Base-by-base conservation (phyloP, 176 grass and related monocot species). In the Phragmites australis region DNA sequence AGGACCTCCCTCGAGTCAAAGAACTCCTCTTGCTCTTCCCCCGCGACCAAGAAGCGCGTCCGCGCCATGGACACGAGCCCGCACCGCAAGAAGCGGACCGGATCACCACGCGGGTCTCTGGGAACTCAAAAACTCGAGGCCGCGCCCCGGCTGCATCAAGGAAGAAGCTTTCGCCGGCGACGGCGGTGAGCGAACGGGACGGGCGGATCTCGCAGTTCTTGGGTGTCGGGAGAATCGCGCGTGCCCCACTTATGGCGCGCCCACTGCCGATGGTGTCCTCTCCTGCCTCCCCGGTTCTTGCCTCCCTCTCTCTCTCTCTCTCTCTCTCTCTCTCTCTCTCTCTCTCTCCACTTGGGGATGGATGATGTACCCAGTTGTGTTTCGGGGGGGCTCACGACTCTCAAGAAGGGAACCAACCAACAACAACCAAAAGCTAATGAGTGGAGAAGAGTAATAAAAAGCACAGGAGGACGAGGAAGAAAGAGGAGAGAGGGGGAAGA, bases 1-100 rank as follows among this genome's bases (percentile, higher is more conserved):
- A 98, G 29, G 39, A 84, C 86, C 86, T 95, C 96, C 70, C 65
- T 91, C 2, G 96, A 81, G 61, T 99, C 96, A 31, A 95, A 94
- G 88, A 99, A 95, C 77, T 87, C 83, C 4, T 94, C 93, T 32
- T 86, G 60, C 30, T 63, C 48, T 29, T 86, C 87, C 49, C 46
- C 80, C 16, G 11, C 77, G 4, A 30, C 27, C 39, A 59, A 66
- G 22, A 87, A 76, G 63, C n/a, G 22, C 17, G 42, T 9, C 29
- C 53, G 23, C 45, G 77, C 81, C 81, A 91, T 94, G 78, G 75
- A 53, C 80, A 17, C 6, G 53, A 3, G 12, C 43, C 76, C 37
- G 59, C 78, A 19, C 69, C 41, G 7, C 47, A 41, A 67, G 37
- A 63, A 55, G 13, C n/a, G 49, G 57, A 40, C 57, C 40, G 52